Conservation (phyloP, 1,139 yeast genomes). For the Debaryomycetaceae sp. region DNA sequence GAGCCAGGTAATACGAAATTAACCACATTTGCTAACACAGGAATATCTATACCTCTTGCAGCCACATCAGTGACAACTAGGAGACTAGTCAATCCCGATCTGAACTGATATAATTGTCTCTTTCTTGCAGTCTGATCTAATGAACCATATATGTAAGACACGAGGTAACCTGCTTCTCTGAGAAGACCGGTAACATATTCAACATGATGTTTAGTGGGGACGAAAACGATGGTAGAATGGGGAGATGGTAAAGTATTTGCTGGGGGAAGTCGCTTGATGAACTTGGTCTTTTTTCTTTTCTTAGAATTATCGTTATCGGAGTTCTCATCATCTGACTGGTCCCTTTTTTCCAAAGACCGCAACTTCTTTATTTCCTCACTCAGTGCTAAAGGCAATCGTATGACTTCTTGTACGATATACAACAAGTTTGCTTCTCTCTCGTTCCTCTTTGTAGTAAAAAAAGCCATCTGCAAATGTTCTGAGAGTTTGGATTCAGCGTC, state of each 20-base stretch:
- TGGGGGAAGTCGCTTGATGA: slow-evolving; percentile 61
- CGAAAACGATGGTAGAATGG: slow-evolving; percentile 86
- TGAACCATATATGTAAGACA: slow-evolving; percentile 89
- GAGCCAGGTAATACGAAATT: slow-evolving; percentile 89
- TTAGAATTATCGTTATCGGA: slow-evolving; percentile 23
- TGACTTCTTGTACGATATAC: slow-evolving; percentile 73
- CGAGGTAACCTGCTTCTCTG: slow-evolving; percentile 77
- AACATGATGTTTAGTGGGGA: slow-evolving; percentile 96
- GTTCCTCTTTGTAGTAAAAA: slow-evolving; percentile 71
- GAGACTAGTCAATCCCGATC: slow-evolving; percentile 76
- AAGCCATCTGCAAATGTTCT: slow-evolving; percentile 88
- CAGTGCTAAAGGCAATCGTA: slow-evolving; percentile 79
- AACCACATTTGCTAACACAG: slow-evolving; percentile 89
- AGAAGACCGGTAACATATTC: slow-evolving; percentile 77
- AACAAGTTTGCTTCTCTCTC: slow-evolving; percentile 90
- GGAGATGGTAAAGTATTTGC: slow-evolving; percentile 84
- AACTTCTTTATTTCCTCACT: slow-evolving; percentile 57
- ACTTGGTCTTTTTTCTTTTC: slow-evolving; percentile 34
- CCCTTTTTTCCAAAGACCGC: slow-evolving; percentile 44
- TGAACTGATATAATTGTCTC: slow-evolving; percentile 79
- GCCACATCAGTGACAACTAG: slow-evolving; percentile 88
- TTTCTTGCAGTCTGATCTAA: slow-evolving; percentile 94
- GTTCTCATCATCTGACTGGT: slow-evolving; percentile 36
- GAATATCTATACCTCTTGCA: slow-evolving; percentile 98
- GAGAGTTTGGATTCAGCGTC: slow-evolving; percentile 91